phyloP scores from a whole-genome alignment of 2,329 filamentous ascomycete genomes.

The Chrysoporthe cubensis region DNA sequence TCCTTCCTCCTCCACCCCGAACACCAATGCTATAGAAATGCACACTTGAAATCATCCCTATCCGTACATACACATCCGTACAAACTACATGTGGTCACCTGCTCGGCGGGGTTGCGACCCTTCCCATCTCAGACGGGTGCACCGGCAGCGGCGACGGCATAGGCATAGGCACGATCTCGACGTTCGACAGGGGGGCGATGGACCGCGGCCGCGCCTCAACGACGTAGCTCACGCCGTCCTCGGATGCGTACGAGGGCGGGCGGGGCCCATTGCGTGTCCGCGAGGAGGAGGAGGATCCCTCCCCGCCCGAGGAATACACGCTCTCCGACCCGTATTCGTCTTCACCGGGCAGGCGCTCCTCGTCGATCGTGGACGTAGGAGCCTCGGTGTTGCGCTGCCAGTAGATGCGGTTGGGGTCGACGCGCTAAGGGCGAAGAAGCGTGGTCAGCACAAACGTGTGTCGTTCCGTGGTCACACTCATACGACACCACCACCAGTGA shows the following conservation, averaged over 20 bases:
- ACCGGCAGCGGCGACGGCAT: slow-evolving; percentile 44
- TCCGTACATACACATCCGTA: slow-evolving; percentile 15
- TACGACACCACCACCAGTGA: not conserved
- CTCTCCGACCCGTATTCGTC: slow-evolving; percentile 31
- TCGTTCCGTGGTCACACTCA: not conserved
- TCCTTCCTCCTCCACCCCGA: slow-evolving; percentile 5
- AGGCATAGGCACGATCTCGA: slow-evolving; percentile 14
- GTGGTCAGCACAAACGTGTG: slow-evolving; percentile 2
- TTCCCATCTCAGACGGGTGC: slow-evolving; percentile 53
- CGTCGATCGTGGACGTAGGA: slow-evolving; percentile 19
- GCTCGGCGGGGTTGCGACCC: slow-evolving; percentile 31
- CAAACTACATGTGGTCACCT: slow-evolving; percentile 32
- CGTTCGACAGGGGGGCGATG: slow-evolving; percentile 48
- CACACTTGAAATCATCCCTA: not conserved
- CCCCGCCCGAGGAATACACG: slow-evolving; percentile 17
- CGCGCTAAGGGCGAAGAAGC: slow-evolving; percentile 52
- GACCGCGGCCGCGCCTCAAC: slow-evolving; percentile 68
- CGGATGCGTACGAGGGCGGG: slow-evolving; percentile 76
- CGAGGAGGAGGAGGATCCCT: slow-evolving; percentile 21
- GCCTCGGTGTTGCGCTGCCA: slow-evolving; percentile 69
- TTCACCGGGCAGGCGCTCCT: slow-evolving; percentile 20
- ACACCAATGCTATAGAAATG: slow-evolving; percentile 23
- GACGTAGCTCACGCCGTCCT: slow-evolving; percentile 75
- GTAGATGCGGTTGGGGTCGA: slow-evolving; percentile 79
- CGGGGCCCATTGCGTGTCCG: slow-evolving; percentile 45